Base-by-base conservation (phyloP, 2,329 filamentous ascomycete species). In the Corynespora cassiicola region DNA sequence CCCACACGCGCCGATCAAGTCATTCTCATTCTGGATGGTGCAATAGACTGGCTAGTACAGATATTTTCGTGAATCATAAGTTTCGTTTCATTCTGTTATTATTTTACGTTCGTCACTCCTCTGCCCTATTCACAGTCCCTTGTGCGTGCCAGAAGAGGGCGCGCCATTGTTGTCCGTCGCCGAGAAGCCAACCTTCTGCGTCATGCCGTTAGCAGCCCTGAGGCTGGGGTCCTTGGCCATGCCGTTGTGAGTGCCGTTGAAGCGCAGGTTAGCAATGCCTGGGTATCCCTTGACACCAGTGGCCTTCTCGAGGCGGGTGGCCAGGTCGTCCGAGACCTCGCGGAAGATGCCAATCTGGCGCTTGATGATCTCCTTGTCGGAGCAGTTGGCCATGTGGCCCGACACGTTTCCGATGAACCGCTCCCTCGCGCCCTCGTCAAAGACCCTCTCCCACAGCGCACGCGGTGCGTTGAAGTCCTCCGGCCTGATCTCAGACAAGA, bases 261-360 rank as follows among this genome's bases (percentile, higher is more conserved):
- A 85, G 7, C 61, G 58, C 51, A 85, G 51, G 3, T 72, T 69
- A 4, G 74, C 59, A 30, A 85, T 84, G 0, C 80, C 78, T 14
- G 74, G 70, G 40, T 85, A 83, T 0, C 81, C 81, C 68, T 81
- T 77, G 11, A 83, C 71, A 0, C 82, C 81, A 3, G 79, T 83
- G 0, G 80, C 79, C 71, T 84, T 84, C 71, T 85, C 82, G 1
- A 85, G 58, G 1, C 81, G 69, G 7, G 67, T 58, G 0, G 81
- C 82, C 18, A 85, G 68, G 32, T 85, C 81, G 0, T 77, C 70
- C 6, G 75, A 77, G 0, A 85, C 81, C 56, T 85, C 81, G 2
- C 81, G 72, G 73, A 85, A 85, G 58, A 85, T 85, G 35, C 74
- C 77, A 42, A 85, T 84, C 65, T 85, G 80, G 11, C 81, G 71